Base-by-base conservation (phyloP, 2,329 filamentous ascomycete genomes). In the Pseudogymnoascus sp. region DNA sequence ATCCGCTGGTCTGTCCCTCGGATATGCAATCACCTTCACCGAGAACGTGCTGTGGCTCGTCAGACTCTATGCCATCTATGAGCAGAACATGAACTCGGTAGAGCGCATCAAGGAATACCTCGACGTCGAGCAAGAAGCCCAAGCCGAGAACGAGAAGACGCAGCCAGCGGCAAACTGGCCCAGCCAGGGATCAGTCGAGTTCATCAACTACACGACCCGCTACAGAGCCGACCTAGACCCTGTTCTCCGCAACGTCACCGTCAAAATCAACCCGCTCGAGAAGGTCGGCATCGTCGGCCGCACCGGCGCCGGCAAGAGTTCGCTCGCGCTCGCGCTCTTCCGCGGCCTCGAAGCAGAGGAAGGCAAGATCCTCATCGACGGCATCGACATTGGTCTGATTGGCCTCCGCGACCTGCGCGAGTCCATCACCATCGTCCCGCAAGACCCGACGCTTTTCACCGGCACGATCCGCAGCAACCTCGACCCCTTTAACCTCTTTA, bases 61-160 rank as follows among this genome's bases (percentile, higher is more conserved):
- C 31, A 88, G 95, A 56, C 82, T 97, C 13, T 99, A 99, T 74
- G 89, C 93, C 0, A 86, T 90, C 72, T 97, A 97, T 71, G 95
- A 99, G 77, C 95, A 99, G 76, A 97, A 97, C 77, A 97, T 99
- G 95, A 99, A 99, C 77, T 93, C 93, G 2, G 93, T 97, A 59
- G 95, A 99, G 77, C 90, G 95, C 72, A 88, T 99, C 72, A 96
- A 96, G 78, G 95, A 99, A 74, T 99, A 97, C 72, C 83, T 97
- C 37, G 91, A 97, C 50, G 90, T 99, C 0, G 93, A 97, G 70
- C 93, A 97, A 74, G 95, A 99, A 77, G 93, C 95, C 1, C 80
- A 83, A 0, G 82, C 90, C 1, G 80, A 96, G 42, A 83, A 96
- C 42, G 86, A 91, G 62, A 86, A 93, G 64, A 90, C 86, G 67